Conservation (phyloP, 495 filamentous ascomycete species). For the Daldinia grandis region DNA sequence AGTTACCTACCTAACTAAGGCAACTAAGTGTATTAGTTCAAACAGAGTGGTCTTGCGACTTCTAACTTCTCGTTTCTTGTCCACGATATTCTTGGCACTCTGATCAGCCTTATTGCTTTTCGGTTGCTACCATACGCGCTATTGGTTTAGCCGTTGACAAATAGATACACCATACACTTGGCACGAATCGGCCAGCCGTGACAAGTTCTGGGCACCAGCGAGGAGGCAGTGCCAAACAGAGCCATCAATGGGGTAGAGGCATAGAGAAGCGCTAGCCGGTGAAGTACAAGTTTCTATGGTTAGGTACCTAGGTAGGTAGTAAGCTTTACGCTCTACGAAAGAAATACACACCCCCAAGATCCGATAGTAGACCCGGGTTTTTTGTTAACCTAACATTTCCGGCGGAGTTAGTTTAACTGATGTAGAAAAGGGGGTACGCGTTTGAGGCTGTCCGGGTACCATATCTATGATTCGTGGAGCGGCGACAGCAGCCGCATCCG, state of each 20-base stretch:
- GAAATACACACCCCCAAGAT: background rate
- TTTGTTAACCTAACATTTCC: background rate
- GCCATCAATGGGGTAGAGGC: slow-evolving; percentile 11
- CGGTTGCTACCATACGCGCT: slow-evolving; percentile 6
- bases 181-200: slow-evolving; percentile 19
- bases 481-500: slow-evolving; percentile 9
- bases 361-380: background rate
- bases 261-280: background rate
- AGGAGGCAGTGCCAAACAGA: slow-evolving; percentile 15
- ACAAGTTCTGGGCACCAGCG: slow-evolving; percentile 12
- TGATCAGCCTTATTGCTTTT: slow-evolving; percentile 20
- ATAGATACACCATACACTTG: slow-evolving; percentile 23
- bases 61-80: background rate
- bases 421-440: background rate
- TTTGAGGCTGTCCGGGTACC: background rate
- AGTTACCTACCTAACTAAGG: too few relatives aligned
- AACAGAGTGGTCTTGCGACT: background rate
- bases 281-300: background rate
- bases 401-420: background rate
- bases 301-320: too few relatives aligned
- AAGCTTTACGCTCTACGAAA: background rate
- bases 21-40: too few relatives aligned
- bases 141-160: slow-evolving; percentile 38
- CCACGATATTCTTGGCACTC: slow-evolving; percentile 11
- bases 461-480: slow-evolving; percentile 27